A percentile compares a stretch with the other conserved stretches of the same genome.
These are phyloP conservation scores for Rosa persica DNA, from an alignment of 306 rosid species.

Conservation along the genomic window DNA sequence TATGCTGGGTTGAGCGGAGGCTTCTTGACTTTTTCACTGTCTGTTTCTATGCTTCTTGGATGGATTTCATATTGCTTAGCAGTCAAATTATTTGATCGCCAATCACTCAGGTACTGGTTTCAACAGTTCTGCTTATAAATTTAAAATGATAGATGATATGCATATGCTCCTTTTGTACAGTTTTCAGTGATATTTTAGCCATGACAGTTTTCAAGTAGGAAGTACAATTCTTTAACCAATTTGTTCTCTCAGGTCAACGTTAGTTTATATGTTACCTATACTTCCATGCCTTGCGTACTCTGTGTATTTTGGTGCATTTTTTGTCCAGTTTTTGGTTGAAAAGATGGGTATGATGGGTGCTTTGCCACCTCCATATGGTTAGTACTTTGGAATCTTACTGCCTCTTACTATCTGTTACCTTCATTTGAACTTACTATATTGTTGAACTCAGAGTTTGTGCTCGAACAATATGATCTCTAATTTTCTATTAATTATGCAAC, in stretches of 20 bases:
- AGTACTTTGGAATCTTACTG: conserved; percentile 31
- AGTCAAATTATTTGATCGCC: conserved; percentile 55
- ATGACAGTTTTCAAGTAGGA: neutral
- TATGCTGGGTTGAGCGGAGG: conserved; percentile 87
- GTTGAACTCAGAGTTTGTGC: neutral
- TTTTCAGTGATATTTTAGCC: neutral
- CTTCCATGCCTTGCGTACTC: conserved; percentile 75
- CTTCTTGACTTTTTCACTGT: conserved; percentile 62
- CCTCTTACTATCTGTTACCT: neutral
- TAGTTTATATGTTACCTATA: conserved; percentile 68
- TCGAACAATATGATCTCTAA: neutral
- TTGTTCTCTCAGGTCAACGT: conserved; percentile 60
- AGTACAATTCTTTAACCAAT: neutral
- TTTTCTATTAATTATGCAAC: neutral
- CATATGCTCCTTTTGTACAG: neutral
- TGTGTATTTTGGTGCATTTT: conserved; percentile 89
- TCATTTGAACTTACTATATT: neutral
- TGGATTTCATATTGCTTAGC: conserved; percentile 72
- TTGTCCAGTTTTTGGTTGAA: conserved; percentile 81
- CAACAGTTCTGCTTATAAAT: conserved; percentile 15
- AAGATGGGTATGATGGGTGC: conserved; percentile 99
- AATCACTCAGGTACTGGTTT: conserved; percentile 63
- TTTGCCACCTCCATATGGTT: conserved; percentile 88
- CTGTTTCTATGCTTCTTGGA: conserved; percentile 75
- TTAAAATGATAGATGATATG: neutral